Base-by-base conservation (phyloP, 2,329 filamentous ascomycete species). In the Trichophyton rubrum region DNA sequence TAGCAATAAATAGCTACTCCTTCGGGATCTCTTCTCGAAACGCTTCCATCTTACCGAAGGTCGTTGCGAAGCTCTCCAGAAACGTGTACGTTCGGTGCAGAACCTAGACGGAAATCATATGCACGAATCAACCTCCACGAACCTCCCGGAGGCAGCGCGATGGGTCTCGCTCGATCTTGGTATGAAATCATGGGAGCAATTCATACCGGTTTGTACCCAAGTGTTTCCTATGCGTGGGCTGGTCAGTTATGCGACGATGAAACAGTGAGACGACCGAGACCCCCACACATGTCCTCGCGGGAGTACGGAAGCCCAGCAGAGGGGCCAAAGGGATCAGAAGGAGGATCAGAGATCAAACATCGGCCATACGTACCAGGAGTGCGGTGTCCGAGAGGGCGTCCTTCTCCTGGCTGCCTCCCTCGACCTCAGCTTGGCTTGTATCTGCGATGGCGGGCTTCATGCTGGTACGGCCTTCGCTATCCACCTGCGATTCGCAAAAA, bases 41-140 rank as follows among this genome's bases (percentile, higher is more conserved):
- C 3, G 2, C 33, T 33, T 22, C 33, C 8, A 7, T 59, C 72
- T 38, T 68, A 83, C 80, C 80, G 64, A 83, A 83, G 11, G 80
- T 82, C 1, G 81, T 82, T 2, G 81, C 76, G 66, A 84, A 84
- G 68, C 81, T 83, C 66, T 84, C 81, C 59, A 83, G 76, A 15
- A 81, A 72, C 35, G 79, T 79, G 66, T 82, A 83, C 41, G 79
- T 81, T 62, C 81, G 74, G 68, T 82, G 80, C 43, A 84, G 72
- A 58, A 82, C 78, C 80, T 82, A 62, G 27, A 51, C 56, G 30
- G 56, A 51, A 0, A 51, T 6, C 8, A 3, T 9, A 3, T 27
- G 22, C 13, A 15, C 20, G 9, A 47, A 20, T 47, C 17, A 45
- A 45, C 15, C 43, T 47, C 43, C 40, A 43, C 6, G 40, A 43